Evolutionary conservation across 106 monocot species (phyloP).

Genomic region (Ottelia alismoides): DNA sequence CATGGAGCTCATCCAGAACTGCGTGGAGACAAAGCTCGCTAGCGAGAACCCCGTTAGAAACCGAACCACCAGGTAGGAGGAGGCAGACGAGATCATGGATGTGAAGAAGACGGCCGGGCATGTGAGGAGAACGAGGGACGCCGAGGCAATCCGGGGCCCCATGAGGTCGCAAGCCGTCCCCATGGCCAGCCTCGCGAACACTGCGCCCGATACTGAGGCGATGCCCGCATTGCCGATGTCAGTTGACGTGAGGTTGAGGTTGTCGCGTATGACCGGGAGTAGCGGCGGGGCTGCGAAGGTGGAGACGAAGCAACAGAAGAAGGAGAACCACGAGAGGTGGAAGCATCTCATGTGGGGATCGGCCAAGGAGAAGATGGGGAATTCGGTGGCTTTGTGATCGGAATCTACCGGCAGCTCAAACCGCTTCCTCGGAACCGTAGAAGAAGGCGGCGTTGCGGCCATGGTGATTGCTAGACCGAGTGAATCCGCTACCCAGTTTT

Average conservation of each 20-base stretch:
- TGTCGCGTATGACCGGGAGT: constrained; percentile 77
- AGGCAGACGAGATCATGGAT: not conserved
- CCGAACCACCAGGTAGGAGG: too few relatives aligned
- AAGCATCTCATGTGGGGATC: constrained; percentile 67
- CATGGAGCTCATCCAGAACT: too few relatives aligned
- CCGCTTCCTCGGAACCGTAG: too few relatives aligned
- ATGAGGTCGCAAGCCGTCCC: constrained; percentile 13
- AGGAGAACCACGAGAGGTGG: constrained; percentile 93
- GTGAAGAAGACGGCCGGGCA: not conserved
- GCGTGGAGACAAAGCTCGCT: too few relatives aligned
- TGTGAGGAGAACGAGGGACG: not conserved
- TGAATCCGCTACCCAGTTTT: too few relatives aligned
- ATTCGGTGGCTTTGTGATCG: constrained; percentile 10
- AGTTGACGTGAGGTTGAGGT: constrained; percentile 47
- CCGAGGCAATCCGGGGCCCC: constrained; percentile 56
- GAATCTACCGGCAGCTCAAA: constrained; percentile 12
- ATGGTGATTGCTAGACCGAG: too few relatives aligned
- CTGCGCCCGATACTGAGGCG: constrained; percentile 68
- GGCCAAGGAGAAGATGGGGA: constrained; percentile 32
- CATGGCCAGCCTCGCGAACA: constrained; percentile 61
- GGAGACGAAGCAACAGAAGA: constrained; percentile 83
- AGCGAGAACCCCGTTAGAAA: too few relatives aligned
- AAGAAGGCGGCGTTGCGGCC: too few relatives aligned
- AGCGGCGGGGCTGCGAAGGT: constrained; percentile 80
- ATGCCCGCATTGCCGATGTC: constrained; percentile 76